Evolutionary conservation across 163 green algal species (phyloP).

Genomic region (Volvox carteri): DNA sequence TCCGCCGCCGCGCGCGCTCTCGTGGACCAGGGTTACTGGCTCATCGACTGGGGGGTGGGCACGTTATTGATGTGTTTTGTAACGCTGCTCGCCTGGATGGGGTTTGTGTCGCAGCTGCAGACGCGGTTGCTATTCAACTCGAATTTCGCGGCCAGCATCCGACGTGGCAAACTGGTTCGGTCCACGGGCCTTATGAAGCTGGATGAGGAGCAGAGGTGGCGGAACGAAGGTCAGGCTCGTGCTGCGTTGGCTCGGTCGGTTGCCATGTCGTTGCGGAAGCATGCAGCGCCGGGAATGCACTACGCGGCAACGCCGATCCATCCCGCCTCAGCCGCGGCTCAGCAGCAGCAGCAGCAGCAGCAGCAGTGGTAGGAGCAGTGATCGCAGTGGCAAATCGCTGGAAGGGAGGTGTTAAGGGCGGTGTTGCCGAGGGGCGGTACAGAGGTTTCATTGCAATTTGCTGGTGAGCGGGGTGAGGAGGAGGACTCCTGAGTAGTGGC

Average conservation of each 20-base stretch:
- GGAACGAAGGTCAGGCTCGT: slow-evolving; percentile 8
- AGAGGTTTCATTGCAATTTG: no score
- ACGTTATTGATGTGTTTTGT: slow-evolving; percentile 17
- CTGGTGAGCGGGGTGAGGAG: no score
- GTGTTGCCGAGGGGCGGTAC: neutral
- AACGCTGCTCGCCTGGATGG: slow-evolving; percentile 18
- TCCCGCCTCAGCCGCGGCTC: neutral
- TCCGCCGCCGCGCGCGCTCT: neutral
- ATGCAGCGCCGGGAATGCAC: neutral
- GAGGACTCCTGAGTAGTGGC: no score
- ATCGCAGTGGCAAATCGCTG: no score
- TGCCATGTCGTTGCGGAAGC: neutral
- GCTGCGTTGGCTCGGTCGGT: slow-evolving; percentile 1
- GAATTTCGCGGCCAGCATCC: slow-evolving; percentile 52
- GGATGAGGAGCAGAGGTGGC: slow-evolving; percentile 26
- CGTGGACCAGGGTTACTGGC: slow-evolving; percentile 37
- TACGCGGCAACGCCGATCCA: neutral
- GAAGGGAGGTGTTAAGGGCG: no score
- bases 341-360: neutral
- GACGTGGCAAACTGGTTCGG: slow-evolving; percentile 40
- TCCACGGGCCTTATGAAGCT: slow-evolving; percentile 41
- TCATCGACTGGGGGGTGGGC: slow-evolving; percentile 9
- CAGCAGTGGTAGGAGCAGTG: no score
- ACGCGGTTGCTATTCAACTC: slow-evolving; percentile 56
- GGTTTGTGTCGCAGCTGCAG: slow-evolving; percentile 39